Evolutionary conservation across 1,139 yeast genomes (phyloP), one percentile per base, ranked within the genome.

Genomic region (Entelexis paramagnoliae): DNA sequence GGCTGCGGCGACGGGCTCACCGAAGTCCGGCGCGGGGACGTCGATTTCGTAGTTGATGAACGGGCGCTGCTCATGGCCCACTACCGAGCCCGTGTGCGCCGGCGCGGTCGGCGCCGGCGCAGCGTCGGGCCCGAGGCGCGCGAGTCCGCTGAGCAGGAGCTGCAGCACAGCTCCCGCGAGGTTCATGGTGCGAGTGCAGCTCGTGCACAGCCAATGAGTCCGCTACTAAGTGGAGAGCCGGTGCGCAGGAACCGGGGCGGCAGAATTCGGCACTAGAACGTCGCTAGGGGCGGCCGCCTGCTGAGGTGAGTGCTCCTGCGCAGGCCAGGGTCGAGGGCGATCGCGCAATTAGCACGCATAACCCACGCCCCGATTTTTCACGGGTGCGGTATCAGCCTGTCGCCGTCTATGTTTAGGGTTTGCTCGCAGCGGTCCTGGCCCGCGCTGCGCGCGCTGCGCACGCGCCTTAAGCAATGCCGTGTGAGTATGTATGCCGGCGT

Each of bases 1-100:
- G 35, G 67, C 68, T 2, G 71, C 60, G 54, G 66, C 67, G 0
- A 79, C 76, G 0, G 80, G 74, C 7, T 62, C 61, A 1, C 76
- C 74, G 41, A 55, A 57, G 41, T 54, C 58, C 4, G 61, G 54
- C 16, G 57, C 42, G 2, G 61, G 62, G 7, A 52, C 51, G 22
- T 52, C 48, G 11, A 60, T 58, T 26, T 60, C 59, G 47, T 59
- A 58, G 33, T 61, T 59, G 20, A 59, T 38, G 40, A 34, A 29
- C 38, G 49, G 34, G 17, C 19, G 24, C 24, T 28, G 45, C 17
- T 11, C 35, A 14, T 40, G 28, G 28, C 26, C 33, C n/a, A 26
- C 14, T 26, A 14, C 20, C 43, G 11, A 20, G 33, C 14, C 17
- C 19, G 24, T 22, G 24, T 22, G 24, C 24, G 24, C 24, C 24